These are phyloP conservation scores for Salix suchowensis DNA, from an alignment of 345 rosid species.

Conservation along the genomic window DNA sequence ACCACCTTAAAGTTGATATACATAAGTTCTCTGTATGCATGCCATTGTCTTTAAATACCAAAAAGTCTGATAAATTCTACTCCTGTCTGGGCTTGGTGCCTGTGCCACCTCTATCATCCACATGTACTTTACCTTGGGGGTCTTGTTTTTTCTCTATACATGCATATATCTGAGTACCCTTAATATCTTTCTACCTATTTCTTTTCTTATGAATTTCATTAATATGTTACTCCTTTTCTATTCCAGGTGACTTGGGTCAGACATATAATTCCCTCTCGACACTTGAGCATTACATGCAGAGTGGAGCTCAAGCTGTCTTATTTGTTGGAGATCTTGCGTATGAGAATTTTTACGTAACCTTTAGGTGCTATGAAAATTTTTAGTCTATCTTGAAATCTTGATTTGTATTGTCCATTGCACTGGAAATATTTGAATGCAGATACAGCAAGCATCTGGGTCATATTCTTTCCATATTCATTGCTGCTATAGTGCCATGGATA, in stretches of 20 bases:
- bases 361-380: not conserved
- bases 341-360: conserved; percentile 14
- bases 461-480: not conserved
- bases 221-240: conserved; percentile 4
- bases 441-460: not conserved
- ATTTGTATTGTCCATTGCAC: not conserved
- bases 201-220: not conserved
- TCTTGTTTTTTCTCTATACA: not conserved
- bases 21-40: not conserved
- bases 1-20: not conserved
- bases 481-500: not conserved
- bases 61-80: not conserved
- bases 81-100: not conserved
- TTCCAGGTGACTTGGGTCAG: conserved; percentile 91
- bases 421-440: not conserved
- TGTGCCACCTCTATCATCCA: not conserved
- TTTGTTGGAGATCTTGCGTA: conserved; percentile 94
- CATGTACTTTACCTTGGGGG: too few species aligned
- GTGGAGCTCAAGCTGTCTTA: conserved; percentile 76
- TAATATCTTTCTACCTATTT: not conserved
- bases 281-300: conserved; percentile 75
- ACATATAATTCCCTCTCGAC: conserved; percentile 92
- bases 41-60: not conserved
- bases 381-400: not conserved
- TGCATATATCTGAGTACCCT: not conserved